Evolutionary conservation across 179 eudicot genomes (phyloP).

Genomic region (Heliamphora pulchella): DNA sequence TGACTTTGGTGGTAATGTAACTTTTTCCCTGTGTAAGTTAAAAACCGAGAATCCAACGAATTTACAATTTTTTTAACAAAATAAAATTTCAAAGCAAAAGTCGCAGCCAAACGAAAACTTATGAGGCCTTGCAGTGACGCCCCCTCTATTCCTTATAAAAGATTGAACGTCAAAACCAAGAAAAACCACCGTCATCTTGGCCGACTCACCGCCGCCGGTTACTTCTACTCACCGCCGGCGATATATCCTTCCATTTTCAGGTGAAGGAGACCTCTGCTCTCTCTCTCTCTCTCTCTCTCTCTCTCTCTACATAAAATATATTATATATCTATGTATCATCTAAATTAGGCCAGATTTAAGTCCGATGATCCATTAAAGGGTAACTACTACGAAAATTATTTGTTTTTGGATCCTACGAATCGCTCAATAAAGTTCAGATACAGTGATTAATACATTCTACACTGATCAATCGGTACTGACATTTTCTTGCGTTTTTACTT

Average conservation of each 20-base stretch:
- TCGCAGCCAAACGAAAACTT: too few species aligned
- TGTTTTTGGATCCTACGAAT: background rate
- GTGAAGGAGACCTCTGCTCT: background rate
- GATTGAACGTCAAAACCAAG: background rate
- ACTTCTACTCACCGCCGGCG: background rate
- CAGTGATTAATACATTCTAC: background rate
- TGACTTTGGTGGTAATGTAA: too few species aligned
- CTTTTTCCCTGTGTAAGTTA: too few species aligned
- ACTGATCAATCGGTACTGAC: background rate
- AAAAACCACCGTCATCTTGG: background rate
- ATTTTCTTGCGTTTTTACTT: background rate
- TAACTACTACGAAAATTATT: background rate
- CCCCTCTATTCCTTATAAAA: too few species aligned
- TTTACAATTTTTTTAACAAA: too few species aligned
- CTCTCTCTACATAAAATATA: too few species aligned
- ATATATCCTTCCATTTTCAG: slow-evolving; percentile 6
- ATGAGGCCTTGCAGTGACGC: too few species aligned
- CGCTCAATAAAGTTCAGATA: background rate
- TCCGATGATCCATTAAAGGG: background rate
- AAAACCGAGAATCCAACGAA: too few species aligned
- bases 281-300: background rate
- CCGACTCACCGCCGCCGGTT: background rate
- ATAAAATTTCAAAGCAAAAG: too few species aligned
- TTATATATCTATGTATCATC: background rate
- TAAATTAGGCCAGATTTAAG: background rate